phyloP scores from a whole-genome alignment of 2,329 filamentous ascomycete genomes.

The Chaetoscypha palmicola region DNA sequence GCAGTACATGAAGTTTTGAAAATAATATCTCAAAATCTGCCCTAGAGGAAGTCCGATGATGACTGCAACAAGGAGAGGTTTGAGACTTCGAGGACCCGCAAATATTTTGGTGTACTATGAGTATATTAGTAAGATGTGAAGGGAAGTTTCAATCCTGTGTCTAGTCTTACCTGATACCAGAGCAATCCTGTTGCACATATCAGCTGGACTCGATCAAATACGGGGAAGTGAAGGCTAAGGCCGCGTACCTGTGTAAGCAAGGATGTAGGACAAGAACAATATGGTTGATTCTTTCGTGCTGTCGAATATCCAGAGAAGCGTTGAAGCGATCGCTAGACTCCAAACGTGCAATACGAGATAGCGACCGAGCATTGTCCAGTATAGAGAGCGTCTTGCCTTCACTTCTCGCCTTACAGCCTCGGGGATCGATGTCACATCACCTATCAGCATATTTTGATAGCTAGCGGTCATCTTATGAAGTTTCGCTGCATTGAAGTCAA shows the following conservation, averaged over 20 bases:
- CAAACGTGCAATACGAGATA: conserved; percentile 46
- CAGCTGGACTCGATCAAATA: neutral
- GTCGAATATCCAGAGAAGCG: conserved; percentile 45
- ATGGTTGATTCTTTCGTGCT: conserved; percentile 25
- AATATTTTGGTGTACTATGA: conserved; percentile 45
- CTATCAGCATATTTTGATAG: conserved; percentile 30
- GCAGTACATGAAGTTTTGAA: conserved; percentile 36
- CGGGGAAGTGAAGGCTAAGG: neutral
- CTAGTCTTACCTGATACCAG: conserved; percentile 35
- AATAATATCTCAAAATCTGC: conserved; percentile 35
- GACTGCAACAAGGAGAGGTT: conserved; percentile 40
- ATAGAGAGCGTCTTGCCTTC: conserved; percentile 34
- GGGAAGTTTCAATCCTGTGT: neutral
- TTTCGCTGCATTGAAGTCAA: conserved; percentile 36
- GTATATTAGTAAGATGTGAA: conserved; percentile 40
- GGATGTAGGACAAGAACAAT: conserved; percentile 20
- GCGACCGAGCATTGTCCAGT: conserved; percentile 42
- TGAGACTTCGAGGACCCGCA: conserved; percentile 42
- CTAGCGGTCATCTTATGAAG: conserved; percentile 37
- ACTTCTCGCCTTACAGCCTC: conserved; percentile 20
- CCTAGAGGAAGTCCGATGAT: conserved; percentile 40
- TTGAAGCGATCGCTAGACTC: conserved; percentile 42
- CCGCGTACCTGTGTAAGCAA: conserved; percentile 17
- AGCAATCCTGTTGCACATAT: conserved; percentile 31
- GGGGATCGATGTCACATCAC: conserved; percentile 38